Conservation (phyloP, 2,329 filamentous ascomycete species). For the Mariannaea elegans region DNA sequence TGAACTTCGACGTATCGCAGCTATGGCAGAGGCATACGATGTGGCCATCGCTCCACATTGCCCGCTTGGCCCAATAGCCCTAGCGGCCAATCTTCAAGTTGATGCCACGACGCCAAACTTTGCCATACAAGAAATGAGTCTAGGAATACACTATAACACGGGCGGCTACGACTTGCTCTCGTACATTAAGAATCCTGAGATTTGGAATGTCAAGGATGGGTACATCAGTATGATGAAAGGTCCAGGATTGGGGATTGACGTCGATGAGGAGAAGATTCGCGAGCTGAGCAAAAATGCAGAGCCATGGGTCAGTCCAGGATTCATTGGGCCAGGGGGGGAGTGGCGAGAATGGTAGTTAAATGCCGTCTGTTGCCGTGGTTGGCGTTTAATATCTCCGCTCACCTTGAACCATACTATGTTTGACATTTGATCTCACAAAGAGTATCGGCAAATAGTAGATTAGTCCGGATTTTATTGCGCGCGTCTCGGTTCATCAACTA, state of each 20-base stretch:
- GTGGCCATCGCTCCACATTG: conserved; percentile 79
- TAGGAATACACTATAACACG: conserved; percentile 83
- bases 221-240: conserved; percentile 69
- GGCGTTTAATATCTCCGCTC: no score
- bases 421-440: no score
- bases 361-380: no score
- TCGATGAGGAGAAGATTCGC: conserved; percentile 74
- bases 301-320: conserved; percentile 62
- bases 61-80: conserved; percentile 75
- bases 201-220: conserved; percentile 73
- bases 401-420: no score
- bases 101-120: conserved; percentile 70
- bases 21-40: conserved; percentile 78
- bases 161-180: conserved; percentile 71
- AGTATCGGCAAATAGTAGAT: no score
- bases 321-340: conserved; percentile 19
- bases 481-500: no score
- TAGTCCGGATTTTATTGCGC: no score
- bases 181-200: conserved; percentile 70
- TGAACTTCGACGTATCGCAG: conserved; percentile 73
- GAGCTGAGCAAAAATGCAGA: conserved; percentile 64
- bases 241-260: conserved; percentile 73
- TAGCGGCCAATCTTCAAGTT: conserved; percentile 77
- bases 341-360: conserved; percentile 20
- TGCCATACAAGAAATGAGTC: conserved; percentile 79